Evolutionary conservation across 75 land plant genomes (phyloP).

Genomic region (Selaginella moellendorffii): DNA sequence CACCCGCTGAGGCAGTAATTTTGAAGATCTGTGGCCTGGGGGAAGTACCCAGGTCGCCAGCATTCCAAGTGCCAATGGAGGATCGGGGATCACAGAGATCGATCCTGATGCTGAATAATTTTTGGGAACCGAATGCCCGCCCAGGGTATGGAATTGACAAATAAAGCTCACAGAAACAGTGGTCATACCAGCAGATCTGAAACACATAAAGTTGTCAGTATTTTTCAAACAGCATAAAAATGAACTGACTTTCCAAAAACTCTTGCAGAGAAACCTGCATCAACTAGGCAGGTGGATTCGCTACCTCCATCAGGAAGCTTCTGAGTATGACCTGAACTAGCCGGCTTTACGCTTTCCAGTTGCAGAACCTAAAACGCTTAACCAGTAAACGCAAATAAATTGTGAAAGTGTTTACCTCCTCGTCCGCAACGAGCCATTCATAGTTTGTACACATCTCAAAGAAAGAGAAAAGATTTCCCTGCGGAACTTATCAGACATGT

Average conservation of each 20-base stretch:
- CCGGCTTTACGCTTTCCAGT: not conserved
- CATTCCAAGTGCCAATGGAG: conserved; percentile 74
- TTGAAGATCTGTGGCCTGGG: conserved; percentile 52
- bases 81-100: conserved; percentile 54
- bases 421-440: conserved; percentile 66
- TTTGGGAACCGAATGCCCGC: conserved; percentile 15
- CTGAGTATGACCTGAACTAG: too few relatives aligned
- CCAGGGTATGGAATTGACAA: conserved; percentile 42
- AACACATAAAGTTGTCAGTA: not conserved
- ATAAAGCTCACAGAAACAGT: conserved; percentile 47
- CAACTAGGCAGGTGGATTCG: not conserved
- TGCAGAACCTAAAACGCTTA: not conserved
- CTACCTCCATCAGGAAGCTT: not conserved
- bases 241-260: conserved; percentile 20
- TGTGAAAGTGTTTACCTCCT: conserved; percentile 35
- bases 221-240: too few relatives aligned
- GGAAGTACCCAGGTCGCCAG: conserved; percentile 80
- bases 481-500: not conserved
- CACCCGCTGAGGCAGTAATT: conserved; percentile 41
- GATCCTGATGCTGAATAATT: conserved; percentile 43
- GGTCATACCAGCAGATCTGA: conserved; percentile 76
- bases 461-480: conserved; percentile 77
- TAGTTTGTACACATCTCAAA: conserved; percentile 71
- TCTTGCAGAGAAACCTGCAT: conserved; percentile 23
- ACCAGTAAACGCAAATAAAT: not conserved